A percentile compares a stretch with the other conserved stretches of the same genome.
Conservation (phyloP, 768 basidiomycete genomes). For the Dioszegia aurantiaca region DNA sequence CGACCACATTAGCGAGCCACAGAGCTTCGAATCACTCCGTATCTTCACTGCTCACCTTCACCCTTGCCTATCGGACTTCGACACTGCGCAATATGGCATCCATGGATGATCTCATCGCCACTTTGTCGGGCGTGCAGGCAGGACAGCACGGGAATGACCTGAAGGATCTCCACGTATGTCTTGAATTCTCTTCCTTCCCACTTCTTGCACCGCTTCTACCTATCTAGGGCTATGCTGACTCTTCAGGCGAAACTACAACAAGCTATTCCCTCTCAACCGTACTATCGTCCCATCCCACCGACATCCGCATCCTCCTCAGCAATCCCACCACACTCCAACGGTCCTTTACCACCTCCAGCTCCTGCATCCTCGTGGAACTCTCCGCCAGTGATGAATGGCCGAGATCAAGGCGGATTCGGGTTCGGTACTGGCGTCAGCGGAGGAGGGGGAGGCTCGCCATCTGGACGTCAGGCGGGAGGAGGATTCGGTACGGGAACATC, state of each 20-base stretch:
- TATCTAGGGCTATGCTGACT: neutral
- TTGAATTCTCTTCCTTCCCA: neutral
- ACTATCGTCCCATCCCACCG: slow-evolving; percentile 38
- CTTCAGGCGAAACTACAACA: slow-evolving; percentile 39
- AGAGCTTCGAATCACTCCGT: no score
- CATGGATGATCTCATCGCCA: slow-evolving; percentile 45
- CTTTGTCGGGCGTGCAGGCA: slow-evolving; percentile 32
- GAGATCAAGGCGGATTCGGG: slow-evolving; percentile 6
- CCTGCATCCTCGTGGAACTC: slow-evolving; percentile 47
- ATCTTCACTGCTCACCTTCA: neutral
- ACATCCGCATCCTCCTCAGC: slow-evolving; percentile 17
- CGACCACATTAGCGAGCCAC: no score
- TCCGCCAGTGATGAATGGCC: slow-evolving; percentile 15
- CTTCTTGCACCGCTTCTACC: neutral
- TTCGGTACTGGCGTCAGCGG: neutral
- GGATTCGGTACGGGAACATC: neutral
- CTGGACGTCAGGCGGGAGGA: no score
- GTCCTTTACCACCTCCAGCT: slow-evolving; percentile 43
- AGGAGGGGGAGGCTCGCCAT: neutral
- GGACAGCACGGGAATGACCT: slow-evolving; percentile 38
- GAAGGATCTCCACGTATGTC: slow-evolving; percentile 40
- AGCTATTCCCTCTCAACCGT: slow-evolving; percentile 23
- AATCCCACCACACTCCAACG: slow-evolving; percentile 10
- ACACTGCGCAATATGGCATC: slow-evolving; percentile 35
- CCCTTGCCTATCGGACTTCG: neutral